Evolutionary conservation across 352 stramenopile species (phyloP), one percentile per base, ranked within the genome.

Genomic region (Blastocystis sp.): DNA sequence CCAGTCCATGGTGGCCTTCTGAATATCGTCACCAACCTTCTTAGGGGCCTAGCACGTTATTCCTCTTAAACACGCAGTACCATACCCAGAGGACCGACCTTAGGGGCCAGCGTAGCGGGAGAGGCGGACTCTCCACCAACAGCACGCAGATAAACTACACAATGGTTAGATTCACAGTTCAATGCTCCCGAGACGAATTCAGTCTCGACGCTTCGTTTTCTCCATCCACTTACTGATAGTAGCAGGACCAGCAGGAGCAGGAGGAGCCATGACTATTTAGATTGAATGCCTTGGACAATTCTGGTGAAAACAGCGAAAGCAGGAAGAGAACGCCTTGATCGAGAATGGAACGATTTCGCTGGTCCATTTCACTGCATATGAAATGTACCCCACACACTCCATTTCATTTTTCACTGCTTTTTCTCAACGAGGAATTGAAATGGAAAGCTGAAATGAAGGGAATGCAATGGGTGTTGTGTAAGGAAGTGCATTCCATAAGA

Each of bases 21-120:
- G 96, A 89, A 99, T 99, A 91, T 99, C 96, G 90, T 99, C 96
- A 88, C 96, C 96, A 87, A 99, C 95, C 91, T 99, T 99, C 93
- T 99, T 99, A 87, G 96, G 96, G 76, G 95, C 98, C 54, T 88
- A 65, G 46, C 18, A 18, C 18, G 24, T 75, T 18, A 51, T 4
- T 53, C 7, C 14, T 18, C 27, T 34, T 34, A 9, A 44, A 24
- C 32, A 27, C 0, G 29, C 16, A 21, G 40, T 84, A 88, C 86
- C n/a, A 99, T 92, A 95, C 96, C 96, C 79, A 99, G 94, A 86
- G 96, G 96, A 93, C 96, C 96, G 88, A 99, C 95, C 92, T 99
- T 99, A 87, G 96, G 96, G 75, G 96, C 96, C 85, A 99, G 93
- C 78, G 95, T 93, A 88, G 96, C 97, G 89, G 96, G 95, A 88